Evolutionary conservation across 768 basidiomycete species (phyloP).

Genomic region (Calocybe indica): DNA sequence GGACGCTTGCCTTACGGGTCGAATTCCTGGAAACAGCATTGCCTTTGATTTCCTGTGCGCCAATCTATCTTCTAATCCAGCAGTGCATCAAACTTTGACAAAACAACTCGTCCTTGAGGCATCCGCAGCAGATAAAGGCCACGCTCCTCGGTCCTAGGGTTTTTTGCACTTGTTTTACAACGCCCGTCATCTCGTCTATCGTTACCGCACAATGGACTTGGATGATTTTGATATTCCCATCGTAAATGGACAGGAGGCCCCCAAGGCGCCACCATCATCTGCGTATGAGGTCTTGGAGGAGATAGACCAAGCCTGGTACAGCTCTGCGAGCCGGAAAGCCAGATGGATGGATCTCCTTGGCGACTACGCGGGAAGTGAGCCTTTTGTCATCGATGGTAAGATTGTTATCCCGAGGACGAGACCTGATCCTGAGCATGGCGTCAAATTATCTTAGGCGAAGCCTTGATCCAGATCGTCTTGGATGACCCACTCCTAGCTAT

Average conservation of each 20-base stretch:
- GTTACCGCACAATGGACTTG: constrained; percentile 10
- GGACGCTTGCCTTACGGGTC: no score
- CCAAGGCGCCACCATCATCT: not conserved
- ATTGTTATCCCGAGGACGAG: not conserved
- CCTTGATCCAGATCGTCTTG: constrained; percentile 51
- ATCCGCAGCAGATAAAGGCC: no score
- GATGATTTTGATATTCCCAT: constrained; percentile 11
- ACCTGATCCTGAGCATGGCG: constrained; percentile 1
- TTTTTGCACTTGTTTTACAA: not conserved
- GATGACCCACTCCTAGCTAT: constrained; percentile 58
- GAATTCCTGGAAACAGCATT: no score
- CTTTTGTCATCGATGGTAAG: constrained; percentile 60
- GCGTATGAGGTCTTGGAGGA: constrained; percentile 6
- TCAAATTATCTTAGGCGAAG: constrained; percentile 40
- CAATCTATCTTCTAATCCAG: no score
- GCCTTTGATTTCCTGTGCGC: no score
- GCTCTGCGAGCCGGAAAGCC: constrained; percentile 7
- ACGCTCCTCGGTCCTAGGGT: no score
- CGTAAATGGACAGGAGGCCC: not conserved
- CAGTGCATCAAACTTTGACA: no score
- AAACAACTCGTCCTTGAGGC: no score
- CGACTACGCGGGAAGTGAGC: constrained; percentile 64
- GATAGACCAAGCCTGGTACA: constrained; percentile 13
- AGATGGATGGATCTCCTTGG: constrained; percentile 63
- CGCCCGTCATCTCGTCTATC: not conserved